Evolutionary conservation across 1,139 yeast genomes (phyloP), one percentile per base, ranked within the genome.

Genomic region (Suhomyces wounanorum): DNA sequence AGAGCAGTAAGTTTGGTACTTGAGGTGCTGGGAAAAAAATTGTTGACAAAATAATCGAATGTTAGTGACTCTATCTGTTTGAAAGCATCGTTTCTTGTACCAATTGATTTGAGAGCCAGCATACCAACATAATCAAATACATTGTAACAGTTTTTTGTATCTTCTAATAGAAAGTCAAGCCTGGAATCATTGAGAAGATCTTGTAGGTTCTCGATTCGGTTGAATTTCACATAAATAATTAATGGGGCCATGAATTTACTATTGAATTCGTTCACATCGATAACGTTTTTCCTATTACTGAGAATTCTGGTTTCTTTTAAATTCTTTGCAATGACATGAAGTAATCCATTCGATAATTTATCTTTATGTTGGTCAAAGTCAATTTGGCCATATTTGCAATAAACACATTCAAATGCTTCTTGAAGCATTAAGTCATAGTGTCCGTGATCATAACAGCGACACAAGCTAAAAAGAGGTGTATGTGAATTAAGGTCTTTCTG

Each of bases 381-480:
- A 47, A 84, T 70, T 1, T 55, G 53, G 1, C 57, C 57, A 54
- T 80, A 77, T 76, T 83, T 77, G 9, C 61, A 43, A 25, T 68
- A 68, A 1, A 80, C 82, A 31, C 79, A 72, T 0, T 64, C 57
- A 50, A 87, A 78, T 0, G 84, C 82, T 2, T 63, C 64, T 13
- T 62, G 55, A 3, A 89, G 67, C 59, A 91, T 66, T 1, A 64
- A 65, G 1, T 72, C 65, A 63, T 92, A 92, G 26, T 82, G 67
- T 0, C 81, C 70, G 58, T 89, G 94, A 63, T 92, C 97, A 66
- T 92, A 92, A 55, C 94, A 84, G 45, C 97, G 73, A 58, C 90
- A 83, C 5, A 89, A 67, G 7, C 89, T 80, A 65, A 88, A 84
- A 13, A 92, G 69, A 0, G 98, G 96, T 0, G 98, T 89, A 56